Evolutionary conservation across 2,329 filamentous ascomycete species (phyloP).

Genomic region (Botryotinia globosa): DNA sequence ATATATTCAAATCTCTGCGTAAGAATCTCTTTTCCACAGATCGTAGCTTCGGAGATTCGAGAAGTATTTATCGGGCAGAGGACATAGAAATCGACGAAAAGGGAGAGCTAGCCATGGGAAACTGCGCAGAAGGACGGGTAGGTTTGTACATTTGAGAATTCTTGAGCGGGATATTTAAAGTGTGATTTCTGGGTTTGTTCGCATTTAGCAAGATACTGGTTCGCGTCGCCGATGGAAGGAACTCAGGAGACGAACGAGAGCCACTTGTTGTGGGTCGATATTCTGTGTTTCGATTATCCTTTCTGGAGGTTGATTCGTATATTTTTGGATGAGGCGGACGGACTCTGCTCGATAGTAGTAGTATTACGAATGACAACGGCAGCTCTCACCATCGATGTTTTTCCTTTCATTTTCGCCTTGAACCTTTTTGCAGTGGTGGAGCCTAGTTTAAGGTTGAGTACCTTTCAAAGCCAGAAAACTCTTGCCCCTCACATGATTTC

Average conservation of each 20-base stretch:
- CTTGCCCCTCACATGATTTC: not conserved
- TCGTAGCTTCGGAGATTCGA: not conserved
- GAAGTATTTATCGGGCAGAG: not conserved
- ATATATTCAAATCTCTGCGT: too few species aligned
- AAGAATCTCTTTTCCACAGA: not conserved
- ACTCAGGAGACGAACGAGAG: not conserved
- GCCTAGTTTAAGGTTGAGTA: not conserved
- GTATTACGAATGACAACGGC: not conserved
- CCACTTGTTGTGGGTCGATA: not conserved
- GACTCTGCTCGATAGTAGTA: not conserved
- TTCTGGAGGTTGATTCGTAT: too few species aligned
- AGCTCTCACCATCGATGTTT: not conserved
- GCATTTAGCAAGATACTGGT: not conserved
- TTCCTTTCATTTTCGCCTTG: not conserved
- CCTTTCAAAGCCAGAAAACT: not conserved
- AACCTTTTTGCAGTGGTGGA: not conserved
- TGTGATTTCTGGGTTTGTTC: not conserved
- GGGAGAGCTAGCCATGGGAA: not conserved
- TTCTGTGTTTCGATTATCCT: not conserved
- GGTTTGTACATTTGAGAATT: not conserved
- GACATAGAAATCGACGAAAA: not conserved
- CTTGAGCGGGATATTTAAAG: not conserved
- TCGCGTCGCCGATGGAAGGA: not conserved
- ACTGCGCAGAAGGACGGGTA: not conserved
- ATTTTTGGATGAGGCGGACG: not conserved